phyloP scores from a whole-genome alignment of 179 eudicot species.

The Beta macrorhiza region DNA sequence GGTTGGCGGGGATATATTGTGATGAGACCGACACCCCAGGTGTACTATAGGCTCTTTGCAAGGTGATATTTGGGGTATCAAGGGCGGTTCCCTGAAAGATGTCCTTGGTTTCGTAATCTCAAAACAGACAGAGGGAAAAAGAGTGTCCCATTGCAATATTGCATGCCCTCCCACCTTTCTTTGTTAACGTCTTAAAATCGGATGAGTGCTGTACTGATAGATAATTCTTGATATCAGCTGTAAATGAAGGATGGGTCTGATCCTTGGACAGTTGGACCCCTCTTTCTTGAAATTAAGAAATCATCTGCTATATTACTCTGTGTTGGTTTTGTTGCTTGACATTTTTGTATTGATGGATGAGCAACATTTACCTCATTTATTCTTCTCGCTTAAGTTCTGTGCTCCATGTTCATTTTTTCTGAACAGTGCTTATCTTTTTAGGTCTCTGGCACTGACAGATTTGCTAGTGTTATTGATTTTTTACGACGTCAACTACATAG shows the following conservation, averaged over 20 bases:
- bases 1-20: too few relatives aligned
- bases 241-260: neutral
- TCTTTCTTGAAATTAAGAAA: neutral
- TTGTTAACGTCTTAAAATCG: too few relatives aligned
- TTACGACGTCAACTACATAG: conserved; percentile 87
- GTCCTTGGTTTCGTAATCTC: too few relatives aligned
- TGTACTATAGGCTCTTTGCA: too few relatives aligned
- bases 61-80: too few relatives aligned
- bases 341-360: neutral
- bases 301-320: neutral
- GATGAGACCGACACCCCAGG: too few relatives aligned
- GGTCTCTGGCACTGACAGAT: conserved; percentile 88
- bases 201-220: neutral
- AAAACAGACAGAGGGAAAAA: too few relatives aligned
- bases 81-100: too few relatives aligned
- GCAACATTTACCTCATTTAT: neutral
- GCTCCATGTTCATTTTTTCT: conserved; percentile 12
- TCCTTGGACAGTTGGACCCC: neutral
- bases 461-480: conserved; percentile 86
- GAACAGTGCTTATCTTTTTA: conserved; percentile 20
- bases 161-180: too few relatives aligned
- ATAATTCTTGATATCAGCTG: neutral
- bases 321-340: neutral
- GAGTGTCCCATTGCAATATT: too few relatives aligned
- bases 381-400: neutral